Base-by-base conservation (phyloP, 2,329 filamentous ascomycete genomes). In the Westerdykella ornata region DNA sequence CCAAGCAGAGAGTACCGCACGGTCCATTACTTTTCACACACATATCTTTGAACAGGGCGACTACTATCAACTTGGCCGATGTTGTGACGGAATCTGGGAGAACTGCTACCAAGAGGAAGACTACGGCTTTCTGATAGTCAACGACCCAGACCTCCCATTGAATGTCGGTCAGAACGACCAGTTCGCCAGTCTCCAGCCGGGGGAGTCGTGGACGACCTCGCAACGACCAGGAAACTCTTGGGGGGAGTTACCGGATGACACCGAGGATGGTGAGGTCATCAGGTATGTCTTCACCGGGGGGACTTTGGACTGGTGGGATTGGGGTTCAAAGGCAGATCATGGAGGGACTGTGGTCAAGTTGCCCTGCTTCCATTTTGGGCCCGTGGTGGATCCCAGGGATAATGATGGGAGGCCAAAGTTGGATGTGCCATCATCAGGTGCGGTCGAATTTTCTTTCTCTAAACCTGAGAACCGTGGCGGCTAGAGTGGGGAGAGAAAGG, bases 301-400 rank as follows among this genome's bases (percentile, higher is more conserved):
- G 15, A 34, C 32, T 15, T 5, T 37, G 30, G 38, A 45, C 38
- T 44, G 42, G 46, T 43, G 37, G 45, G 37, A 41, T 17, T 41
- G 35, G 19, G 38, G 41, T 13, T 28, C 26, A 5, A 39, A 35
- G 32, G 37, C 13, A n/a, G 41, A 43, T 13, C 41, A 43, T 36
- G 32, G 29, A 31, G 19, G 29, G 15, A 43, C 41, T 11, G 32
- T 36, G 19, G 37, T 43, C 18, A 36, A 43, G 22, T 33, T 42
- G 29, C 40, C 40, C 28, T 42, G 40, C 38, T 42, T 16, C 8
- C n/a, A 38, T 26, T n/a, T 13, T 29, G 40, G 40, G n/a, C 31
- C 41, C 7, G 41, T 43, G 14, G 15, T 34, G 6, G 37, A 36
- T 18, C 41, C 41, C 9, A 20, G 18, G 16, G 36, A 43, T 20